Conservation (phyloP, 345 rosid species). For the Conringia planisiliqua region DNA sequence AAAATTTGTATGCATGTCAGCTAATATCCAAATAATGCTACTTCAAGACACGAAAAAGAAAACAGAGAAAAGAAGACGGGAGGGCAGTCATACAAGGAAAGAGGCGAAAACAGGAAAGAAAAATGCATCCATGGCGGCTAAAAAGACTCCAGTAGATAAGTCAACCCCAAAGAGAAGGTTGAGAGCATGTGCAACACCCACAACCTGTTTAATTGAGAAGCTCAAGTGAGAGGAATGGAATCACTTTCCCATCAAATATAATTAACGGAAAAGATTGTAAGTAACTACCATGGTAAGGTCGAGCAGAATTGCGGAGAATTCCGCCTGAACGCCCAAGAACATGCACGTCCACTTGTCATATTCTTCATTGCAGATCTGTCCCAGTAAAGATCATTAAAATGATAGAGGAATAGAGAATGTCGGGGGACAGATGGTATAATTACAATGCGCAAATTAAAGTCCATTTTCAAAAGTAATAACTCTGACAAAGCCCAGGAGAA, state of each 20-base stretch:
- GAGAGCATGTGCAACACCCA: constrained; percentile 91
- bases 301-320: constrained; percentile 64
- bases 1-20: constrained; percentile 15
- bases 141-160: constrained; percentile 71
- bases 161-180: constrained; percentile 86
- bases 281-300: constrained; percentile 80
- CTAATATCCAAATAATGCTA: constrained; percentile 7
- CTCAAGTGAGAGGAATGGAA: constrained; percentile 18
- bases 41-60: neutral
- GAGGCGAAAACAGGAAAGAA: constrained; percentile 73
- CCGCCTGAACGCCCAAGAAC: constrained; percentile 83
- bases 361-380: constrained; percentile 83
- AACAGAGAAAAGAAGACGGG: neutral
- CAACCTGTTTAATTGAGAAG: constrained; percentile 52
- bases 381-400: constrained; percentile 18
- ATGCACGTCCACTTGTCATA: constrained; percentile 71
- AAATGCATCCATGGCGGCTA: constrained; percentile 84
- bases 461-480: neutral
- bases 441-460: neutral
- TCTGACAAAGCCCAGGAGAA: neutral
- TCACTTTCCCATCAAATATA: neutral
- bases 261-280: neutral
- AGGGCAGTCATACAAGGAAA: constrained; percentile 55
- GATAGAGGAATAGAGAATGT: neutral
- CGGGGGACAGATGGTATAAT: neutral